Evolutionary conservation across 768 basidiomycete species (phyloP), one percentile per base, ranked within the genome.

Genomic region (Tylopilus cervinicoccineus): DNA sequence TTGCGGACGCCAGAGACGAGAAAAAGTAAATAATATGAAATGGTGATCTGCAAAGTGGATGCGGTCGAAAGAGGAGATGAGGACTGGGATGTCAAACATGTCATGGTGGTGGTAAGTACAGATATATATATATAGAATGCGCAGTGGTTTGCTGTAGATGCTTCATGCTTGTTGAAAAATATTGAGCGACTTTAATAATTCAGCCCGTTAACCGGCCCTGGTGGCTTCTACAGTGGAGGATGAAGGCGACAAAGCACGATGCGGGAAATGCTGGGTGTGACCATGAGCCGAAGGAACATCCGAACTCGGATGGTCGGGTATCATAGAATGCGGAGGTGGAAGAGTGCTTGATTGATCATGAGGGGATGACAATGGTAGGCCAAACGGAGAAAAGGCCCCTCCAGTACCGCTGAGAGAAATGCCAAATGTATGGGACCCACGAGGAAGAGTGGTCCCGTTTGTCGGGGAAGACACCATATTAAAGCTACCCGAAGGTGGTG

Each of bases 51-150:
- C 43, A 43, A 54, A 59, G 45, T 59, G 54, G 55, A 67, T 68
- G 65, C 60, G 45, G 44, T 56, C 64, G 47, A 56, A 57, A 53
- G 45, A 48, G 47, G 40, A 45, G 41, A 60, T 67, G 66, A 61
- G 60, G 52, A 61, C 52, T 57, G 56, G 48, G 58, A 61, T 62
- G 60, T 67, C 63, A 55, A 67, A 57, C 65, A 59, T 63, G 67
- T 65, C 58, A 51, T 69, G 63, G 48, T 46, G 59, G 44, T 66
- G 57, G 65, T 66, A 69, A 69, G 65, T 67, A 67, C 65, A 67
- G 63, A 66, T 66, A 66, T 65, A 64, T 66, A 66, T 65, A 64
- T 66, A 67, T 67, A 69, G 64, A 63, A 67, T 69, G 65, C 66
- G 65, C 65, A 67, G 67, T 67, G 61, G 51, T 62, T 60, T 66